These are phyloP conservation scores for Diophrys appendiculata DNA, from an alignment of 73 alveolate species.

Conservation along the genomic window DNA sequence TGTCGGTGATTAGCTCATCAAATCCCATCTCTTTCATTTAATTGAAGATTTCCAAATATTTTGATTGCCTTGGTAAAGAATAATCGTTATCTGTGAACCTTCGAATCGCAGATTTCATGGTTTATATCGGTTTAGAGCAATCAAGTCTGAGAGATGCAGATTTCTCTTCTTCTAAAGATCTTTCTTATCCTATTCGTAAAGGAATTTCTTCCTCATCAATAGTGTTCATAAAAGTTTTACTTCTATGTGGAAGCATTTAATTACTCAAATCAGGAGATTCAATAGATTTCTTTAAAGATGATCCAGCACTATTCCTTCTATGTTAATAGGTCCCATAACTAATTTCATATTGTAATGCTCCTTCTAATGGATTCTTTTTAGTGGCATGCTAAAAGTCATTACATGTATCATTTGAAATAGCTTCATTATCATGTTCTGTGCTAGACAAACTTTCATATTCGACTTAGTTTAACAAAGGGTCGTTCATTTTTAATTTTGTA, in stretches of 20 bases:
- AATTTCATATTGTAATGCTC: neutral
- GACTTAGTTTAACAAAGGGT: neutral
- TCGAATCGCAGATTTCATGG: neutral
- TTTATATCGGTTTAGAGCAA: neutral
- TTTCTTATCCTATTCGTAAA: neutral
- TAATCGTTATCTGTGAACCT: neutral
- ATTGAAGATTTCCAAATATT: neutral
- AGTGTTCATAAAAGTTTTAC: neutral
- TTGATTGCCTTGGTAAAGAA: neutral
- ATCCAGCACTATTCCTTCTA: neutral
- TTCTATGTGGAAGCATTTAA: too few species aligned
- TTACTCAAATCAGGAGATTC: too few species aligned
- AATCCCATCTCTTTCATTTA: neutral
- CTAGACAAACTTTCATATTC: too few species aligned
- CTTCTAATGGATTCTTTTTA: neutral
- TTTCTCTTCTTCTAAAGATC: neutral
- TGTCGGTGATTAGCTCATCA: neutral
- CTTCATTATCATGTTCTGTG: neutral
- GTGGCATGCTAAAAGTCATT: neutral
- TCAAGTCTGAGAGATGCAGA: neutral
- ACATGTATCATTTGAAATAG: neutral
- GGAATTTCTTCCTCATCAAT: neutral
- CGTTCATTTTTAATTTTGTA: neutral
- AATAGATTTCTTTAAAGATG: too few species aligned
- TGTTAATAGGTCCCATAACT: neutral